Evolutionary conservation across 768 basidiomycete genomes (phyloP), one percentile per base, ranked within the genome.

Genomic region (Gloeopeniophorella convolvens): DNA sequence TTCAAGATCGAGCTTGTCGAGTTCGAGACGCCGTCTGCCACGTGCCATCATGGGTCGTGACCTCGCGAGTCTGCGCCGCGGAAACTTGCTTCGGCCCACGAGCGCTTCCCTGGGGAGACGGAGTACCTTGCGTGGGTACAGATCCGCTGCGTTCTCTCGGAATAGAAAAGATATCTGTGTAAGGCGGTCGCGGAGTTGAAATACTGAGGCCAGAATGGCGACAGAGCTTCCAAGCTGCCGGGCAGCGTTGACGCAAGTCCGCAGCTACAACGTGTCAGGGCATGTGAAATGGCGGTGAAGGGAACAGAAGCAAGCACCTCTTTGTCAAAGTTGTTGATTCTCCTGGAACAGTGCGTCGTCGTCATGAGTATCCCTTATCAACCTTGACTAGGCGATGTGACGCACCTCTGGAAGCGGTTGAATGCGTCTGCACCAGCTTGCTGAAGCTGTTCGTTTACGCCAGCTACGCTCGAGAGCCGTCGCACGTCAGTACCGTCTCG

Each of bases 191-290:
- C 86, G 81, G 27, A 89, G 76, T 59, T 82, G 78, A 63, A 78
- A 84, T 1, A 82, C 77, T 12, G 84, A 85, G 15, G 85, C 84
- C 5, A 87, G 73, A 48, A 89, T 84, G 11, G 82, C 84, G 24
- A 86, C 82, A 2, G 84, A 87, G 52, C 82, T 83, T 23, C 86
- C 86, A 0, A 89, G 72, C 60, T 85, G 85, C 32, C 85, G 77
- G 20, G 83, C 77, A n/a, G 85, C 83, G 60, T 86, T 85, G 32
- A 82, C 80, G 62, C 87, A 87, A 62, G 82, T 85, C 39, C 84
- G 76, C 16, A 89, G 72, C 82, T 87, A 60, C 11, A 15, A 45
- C 50, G 5, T 47, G 40, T 46, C 39, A 30, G 51, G 26, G 31
- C 13, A 41, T 11, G 33, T 32, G 45, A 48, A 61, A 48, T 40